Evolutionary conservation across 1,139 yeast genomes (phyloP).

Genomic region (Taiozyma onychis): DNA sequence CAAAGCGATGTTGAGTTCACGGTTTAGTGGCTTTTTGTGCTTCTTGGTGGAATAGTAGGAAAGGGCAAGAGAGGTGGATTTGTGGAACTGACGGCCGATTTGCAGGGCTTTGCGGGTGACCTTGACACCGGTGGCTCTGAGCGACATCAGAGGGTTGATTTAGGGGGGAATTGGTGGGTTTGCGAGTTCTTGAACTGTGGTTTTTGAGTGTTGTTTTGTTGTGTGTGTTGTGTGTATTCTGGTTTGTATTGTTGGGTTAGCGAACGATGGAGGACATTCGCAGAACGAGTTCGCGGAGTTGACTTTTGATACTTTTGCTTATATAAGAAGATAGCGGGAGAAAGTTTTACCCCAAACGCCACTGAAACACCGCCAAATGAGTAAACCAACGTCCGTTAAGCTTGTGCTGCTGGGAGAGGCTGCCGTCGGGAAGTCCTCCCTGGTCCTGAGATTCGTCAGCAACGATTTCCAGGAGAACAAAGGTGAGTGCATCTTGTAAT

Average conservation of each 20-base stretch:
- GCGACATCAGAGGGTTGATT: no score
- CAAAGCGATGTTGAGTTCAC: conserved; percentile 18
- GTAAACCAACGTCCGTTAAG: conserved; percentile 65
- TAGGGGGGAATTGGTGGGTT: no score
- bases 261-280: no score
- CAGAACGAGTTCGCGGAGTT: no score
- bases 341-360: no score
- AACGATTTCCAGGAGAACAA: conserved; percentile 96
- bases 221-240: no score
- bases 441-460: conserved; percentile 87
- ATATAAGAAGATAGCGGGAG: no score
- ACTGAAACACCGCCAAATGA: conserved; percentile 6
- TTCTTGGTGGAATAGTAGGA: not conserved
- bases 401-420: conserved; percentile 93
- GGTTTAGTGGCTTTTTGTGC: not conserved
- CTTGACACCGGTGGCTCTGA: not conserved
- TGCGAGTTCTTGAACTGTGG: no score
- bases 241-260: no score
- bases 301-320: no score
- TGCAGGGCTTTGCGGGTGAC: not conserved
- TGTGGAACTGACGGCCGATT: not conserved
- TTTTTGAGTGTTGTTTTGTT: no score
- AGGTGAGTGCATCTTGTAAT: conserved; percentile 27
- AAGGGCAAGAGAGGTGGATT: not conserved
- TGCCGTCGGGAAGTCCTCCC: conserved; percentile 94